These are phyloP conservation scores for Fusarium haematococcum DNA, from an alignment of 2,329 filamentous ascomycete species.

Conservation along the genomic window DNA sequence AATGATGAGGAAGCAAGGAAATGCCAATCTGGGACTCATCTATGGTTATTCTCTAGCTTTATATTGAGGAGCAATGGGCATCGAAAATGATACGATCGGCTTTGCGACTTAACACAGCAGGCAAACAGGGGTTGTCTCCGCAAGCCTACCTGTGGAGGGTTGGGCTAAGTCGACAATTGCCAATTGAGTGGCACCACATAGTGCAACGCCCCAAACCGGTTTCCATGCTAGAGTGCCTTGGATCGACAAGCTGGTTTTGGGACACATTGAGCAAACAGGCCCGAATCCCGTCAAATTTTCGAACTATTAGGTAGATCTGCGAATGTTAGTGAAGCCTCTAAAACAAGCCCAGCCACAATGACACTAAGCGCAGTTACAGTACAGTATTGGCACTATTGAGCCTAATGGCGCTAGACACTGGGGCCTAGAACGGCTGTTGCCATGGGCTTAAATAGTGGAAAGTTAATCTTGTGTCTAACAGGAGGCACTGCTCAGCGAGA, in stretches of 20 bases:
- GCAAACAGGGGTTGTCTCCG: too few species aligned
- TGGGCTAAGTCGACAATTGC: background rate
- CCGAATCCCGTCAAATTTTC: too few species aligned
- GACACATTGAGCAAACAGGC: background rate
- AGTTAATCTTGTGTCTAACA: background rate
- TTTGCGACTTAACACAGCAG: too few species aligned
- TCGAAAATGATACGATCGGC: too few species aligned
- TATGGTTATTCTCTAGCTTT: too few species aligned
- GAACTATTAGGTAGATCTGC: background rate
- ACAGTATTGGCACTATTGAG: background rate
- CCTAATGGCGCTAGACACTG: background rate
- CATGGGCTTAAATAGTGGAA: background rate
- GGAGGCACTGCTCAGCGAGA: background rate
- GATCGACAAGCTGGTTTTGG: background rate
- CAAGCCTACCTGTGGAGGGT: background rate
- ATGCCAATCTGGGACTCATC: too few species aligned
- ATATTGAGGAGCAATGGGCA: too few species aligned
- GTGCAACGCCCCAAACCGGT: background rate
- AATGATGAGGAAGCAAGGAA: too few species aligned
- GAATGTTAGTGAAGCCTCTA: background rate
- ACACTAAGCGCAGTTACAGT: background rate
- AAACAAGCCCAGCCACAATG: background rate
- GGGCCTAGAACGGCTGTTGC: background rate
- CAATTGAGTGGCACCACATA: background rate
- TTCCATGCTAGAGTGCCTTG: background rate